Percentiles rank a stretch among this genome's conserved stretches.
Conservation (phyloP, 148 eudicot species). For the Nepenthes mirabilis region DNA sequence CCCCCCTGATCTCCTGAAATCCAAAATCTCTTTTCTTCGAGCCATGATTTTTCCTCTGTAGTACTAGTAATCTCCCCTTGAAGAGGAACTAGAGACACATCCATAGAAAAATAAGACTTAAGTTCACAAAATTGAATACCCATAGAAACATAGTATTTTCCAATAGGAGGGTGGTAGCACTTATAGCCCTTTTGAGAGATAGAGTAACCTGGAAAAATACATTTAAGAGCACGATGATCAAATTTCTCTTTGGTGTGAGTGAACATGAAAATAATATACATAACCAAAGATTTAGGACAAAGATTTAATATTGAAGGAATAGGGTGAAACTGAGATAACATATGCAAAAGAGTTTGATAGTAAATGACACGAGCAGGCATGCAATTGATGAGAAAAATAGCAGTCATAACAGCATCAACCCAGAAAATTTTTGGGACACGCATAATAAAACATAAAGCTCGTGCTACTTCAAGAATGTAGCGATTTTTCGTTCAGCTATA, state of each 20-base stretch:
- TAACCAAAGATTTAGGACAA: not conserved
- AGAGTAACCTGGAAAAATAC: slow-evolving; percentile 1
- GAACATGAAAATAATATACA: not conserved
- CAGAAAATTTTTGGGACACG: not conserved
- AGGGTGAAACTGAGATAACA: no score
- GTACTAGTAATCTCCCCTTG: no score
- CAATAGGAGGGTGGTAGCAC: not conserved
- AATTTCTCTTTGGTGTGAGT: not conserved
- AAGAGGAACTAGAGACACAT: no score
- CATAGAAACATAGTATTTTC: not conserved
- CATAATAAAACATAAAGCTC: not conserved
- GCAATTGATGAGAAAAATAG: no score
- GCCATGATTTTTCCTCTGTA: no score
- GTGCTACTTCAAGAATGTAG: not conserved
- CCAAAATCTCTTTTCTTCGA: no score
- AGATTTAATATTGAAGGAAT: not conserved
- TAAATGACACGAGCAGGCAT: no score
- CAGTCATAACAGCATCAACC: not conserved
- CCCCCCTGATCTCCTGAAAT: no score
- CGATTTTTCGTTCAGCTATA: not conserved
- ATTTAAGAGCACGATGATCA: slow-evolving; percentile 1
- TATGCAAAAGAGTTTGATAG: no score
- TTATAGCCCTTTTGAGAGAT: not conserved
- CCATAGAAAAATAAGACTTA: not conserved
- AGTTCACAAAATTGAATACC: not conserved